Evolutionary conservation across 345 rosid species (phyloP), one percentile per base, ranked within the genome.

Genomic region (Arabidopsis thaliana): DNA sequence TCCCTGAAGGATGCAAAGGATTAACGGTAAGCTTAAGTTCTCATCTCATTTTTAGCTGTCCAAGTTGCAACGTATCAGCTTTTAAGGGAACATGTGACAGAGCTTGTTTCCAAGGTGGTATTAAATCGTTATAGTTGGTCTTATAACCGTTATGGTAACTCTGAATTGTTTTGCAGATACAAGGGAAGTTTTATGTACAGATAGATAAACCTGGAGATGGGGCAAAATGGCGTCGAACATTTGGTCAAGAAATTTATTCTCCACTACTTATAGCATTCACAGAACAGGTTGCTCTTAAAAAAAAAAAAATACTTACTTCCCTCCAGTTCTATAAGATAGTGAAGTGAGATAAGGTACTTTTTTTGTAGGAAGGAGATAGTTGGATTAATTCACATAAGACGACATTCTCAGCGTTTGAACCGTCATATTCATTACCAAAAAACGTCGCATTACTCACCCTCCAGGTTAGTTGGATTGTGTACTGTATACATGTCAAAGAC

Each of bases 201-300:
- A 83, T 93, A 22, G 96, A 91, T 76, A 87, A 78, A 37, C 76
- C 81, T 50, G 97, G 98, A 81, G 96, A 85, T 65, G 98, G 98
- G 71, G 91, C 97, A 20, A 91, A 85, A 76, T 93, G 98, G 98
- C 96, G 98, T 58, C 90, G 97, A 42, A 84, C 82, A 16, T 75
- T 84, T 80, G 98, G 94, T 44, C 96, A 93, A 59, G 96, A 93
- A 85, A 84, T 91, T 77, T 93, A 88, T 67, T 91, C 97, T 60
- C 98, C 98, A 30, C 86, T 93, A 60, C 92, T 91, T 45, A 71
- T 91, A 38, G 97, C 98, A 60, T 93, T 93, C 80, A 57, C 97
- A 30, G 93, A 93, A 69, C 87, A 89, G 93, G 98, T 93, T 62
- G 63, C 75, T 73, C 52, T 67, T 20, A 55, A 42, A 69, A 33